Evolutionary conservation across 495 filamentous ascomycete genomes (phyloP).

Genomic region (Penicillium manginii): DNA sequence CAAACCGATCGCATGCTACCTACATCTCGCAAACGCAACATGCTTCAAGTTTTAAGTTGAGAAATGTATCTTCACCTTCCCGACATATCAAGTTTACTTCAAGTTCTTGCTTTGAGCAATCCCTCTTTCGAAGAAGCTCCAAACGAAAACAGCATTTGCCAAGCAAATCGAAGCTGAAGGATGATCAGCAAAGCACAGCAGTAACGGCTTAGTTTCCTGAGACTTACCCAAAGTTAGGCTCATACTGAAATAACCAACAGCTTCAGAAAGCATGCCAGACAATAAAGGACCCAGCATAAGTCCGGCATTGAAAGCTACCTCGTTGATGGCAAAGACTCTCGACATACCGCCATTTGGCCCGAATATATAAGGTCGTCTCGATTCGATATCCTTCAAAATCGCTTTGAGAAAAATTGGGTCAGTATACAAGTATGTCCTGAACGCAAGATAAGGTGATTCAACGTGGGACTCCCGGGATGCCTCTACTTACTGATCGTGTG

Average conservation of each 20-base stretch:
- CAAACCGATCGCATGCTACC: too few relatives aligned
- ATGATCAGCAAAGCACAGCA: background rate
- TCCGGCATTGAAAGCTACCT: constrained; percentile 29
- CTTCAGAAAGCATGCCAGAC: constrained; percentile 26
- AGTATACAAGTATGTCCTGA: background rate
- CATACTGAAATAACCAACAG: constrained; percentile 30
- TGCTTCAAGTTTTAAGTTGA: too few relatives aligned
- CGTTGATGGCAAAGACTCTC: constrained; percentile 24
- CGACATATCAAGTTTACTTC: too few relatives aligned
- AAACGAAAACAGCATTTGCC: background rate
- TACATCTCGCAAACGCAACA: too few relatives aligned
- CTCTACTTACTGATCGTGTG: constrained; percentile 7
- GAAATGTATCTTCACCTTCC: too few relatives aligned
- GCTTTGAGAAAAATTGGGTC: background rate
- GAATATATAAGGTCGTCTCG: background rate
- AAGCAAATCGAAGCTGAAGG: background rate
- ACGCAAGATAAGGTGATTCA: background rate
- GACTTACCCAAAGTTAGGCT: constrained; percentile 20
- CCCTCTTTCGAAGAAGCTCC: background rate
- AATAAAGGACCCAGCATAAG: constrained; percentile 33
- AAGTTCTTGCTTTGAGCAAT: background rate
- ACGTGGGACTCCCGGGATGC: background rate
- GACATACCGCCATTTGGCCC: background rate
- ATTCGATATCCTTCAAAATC: background rate
- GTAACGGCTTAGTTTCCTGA: background rate